Percentiles rank a stretch among this genome's conserved stretches.
Conservation (phyloP, 306 rosid genomes). For the Pterocarpus macrocarpus region DNA sequence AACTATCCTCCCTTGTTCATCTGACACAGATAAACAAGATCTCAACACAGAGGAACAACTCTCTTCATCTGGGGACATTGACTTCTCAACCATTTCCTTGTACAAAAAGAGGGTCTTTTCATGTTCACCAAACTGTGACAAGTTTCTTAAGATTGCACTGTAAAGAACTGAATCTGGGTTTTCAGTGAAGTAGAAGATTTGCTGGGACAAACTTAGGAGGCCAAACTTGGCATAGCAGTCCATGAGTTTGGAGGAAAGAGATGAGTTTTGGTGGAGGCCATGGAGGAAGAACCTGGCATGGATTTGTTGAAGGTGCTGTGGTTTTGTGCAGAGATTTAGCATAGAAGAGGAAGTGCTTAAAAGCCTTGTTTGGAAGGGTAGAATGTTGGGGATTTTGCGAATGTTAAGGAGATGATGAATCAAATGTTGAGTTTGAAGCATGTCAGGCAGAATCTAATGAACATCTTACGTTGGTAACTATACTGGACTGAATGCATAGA, state of each 20-base stretch:
- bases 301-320: constrained; percentile 66
- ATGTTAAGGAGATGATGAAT: constrained; percentile 17
- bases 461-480: background rate
- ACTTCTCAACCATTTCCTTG: constrained; percentile 61
- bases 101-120: constrained; percentile 59
- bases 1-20: constrained; percentile 54
- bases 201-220: constrained; percentile 51
- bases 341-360: constrained; percentile 59
- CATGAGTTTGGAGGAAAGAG: constrained; percentile 67
- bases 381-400: constrained; percentile 46
- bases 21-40: constrained; percentile 52
- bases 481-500: too few relatives aligned
- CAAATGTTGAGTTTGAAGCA: constrained; percentile 50
- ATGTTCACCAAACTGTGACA: constrained; percentile 54
- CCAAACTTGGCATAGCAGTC: constrained; percentile 70
- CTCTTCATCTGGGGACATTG: constrained; percentile 62
- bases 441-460: constrained; percentile 17
- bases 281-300: constrained; percentile 78
- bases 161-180: constrained; percentile 57
- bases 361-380: constrained; percentile 54
- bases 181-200: constrained; percentile 54
- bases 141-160: constrained; percentile 53
- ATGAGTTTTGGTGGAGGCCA: constrained; percentile 74
- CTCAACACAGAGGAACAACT: constrained; percentile 58
- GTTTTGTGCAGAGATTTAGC: constrained; percentile 66